A percentile compares a stretch with the other conserved stretches of the same genome.
Conservation (phyloP, 495 filamentous ascomycete genomes). For the Penicillium roqueforti region DNA sequence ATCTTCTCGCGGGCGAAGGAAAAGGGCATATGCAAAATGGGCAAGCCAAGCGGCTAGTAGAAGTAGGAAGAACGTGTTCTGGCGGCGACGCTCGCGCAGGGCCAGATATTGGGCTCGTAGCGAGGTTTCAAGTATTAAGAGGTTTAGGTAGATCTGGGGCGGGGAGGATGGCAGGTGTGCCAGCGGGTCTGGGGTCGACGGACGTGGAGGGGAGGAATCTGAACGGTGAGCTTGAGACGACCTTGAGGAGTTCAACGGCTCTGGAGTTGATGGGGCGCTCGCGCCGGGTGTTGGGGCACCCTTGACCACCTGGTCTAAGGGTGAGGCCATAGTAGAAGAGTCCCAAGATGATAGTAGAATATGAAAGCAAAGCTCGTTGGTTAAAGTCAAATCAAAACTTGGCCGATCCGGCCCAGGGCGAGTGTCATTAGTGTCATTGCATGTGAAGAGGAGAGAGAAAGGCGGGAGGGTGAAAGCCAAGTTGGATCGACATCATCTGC, state of each 20-base stretch:
- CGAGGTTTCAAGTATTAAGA: constrained; percentile 92
- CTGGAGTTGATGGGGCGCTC: constrained; percentile 39
- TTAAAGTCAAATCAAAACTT: constrained; percentile 10
- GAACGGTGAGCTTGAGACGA: constrained; percentile 26
- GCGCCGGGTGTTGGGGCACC: constrained; percentile 59
- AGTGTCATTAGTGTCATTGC: constrained; percentile 20
- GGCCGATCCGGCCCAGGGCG: constrained; percentile 32
- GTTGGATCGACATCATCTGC: constrained; percentile 14
- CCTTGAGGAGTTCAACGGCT: constrained; percentile 26
- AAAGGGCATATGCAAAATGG: constrained; percentile 82
- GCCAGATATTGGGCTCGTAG: constrained; percentile 89
- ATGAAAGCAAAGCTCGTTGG: neutral
- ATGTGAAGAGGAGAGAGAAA: constrained; percentile 13
- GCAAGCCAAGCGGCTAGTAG: constrained; percentile 73
- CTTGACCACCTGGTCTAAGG: constrained; percentile 86
- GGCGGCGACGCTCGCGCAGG: constrained; percentile 79
- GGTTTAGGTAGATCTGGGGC: constrained; percentile 98
- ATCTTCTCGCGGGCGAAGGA: constrained; percentile 85
- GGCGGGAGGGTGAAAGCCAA: constrained; percentile 12
- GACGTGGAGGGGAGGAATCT: constrained; percentile 33
- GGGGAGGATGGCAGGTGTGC: constrained; percentile 81
- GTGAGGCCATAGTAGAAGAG: constrained; percentile 45
- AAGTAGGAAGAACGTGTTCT: constrained; percentile 91
- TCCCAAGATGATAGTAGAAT: neutral
- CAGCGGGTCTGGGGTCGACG: constrained; percentile 63